Conservation (phyloP, 805 yeast genomes). For the Starmera caribaea region DNA sequence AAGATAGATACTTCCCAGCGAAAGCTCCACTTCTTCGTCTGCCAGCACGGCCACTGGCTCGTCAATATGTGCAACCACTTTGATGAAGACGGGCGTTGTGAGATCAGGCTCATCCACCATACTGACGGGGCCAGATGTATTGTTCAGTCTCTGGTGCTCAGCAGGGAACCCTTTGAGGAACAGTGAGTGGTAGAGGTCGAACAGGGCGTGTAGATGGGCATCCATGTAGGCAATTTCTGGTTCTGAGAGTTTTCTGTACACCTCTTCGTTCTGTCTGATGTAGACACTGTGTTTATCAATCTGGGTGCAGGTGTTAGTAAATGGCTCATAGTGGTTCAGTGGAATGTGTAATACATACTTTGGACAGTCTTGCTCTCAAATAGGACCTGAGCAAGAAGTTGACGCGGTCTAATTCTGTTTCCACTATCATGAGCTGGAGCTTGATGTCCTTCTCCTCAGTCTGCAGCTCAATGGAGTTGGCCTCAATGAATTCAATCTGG, state of each 20-base stretch:
- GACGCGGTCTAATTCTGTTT: conserved; percentile 83
- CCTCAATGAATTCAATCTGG: conserved; percentile 69
- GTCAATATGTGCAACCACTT: conserved; percentile 28
- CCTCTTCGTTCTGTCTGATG: conserved; percentile 37
- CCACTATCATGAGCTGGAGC: conserved; percentile 73
- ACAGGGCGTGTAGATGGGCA: conserved; percentile 52
- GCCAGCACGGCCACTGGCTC: conserved; percentile 32
- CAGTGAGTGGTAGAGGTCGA: conserved; percentile 55
- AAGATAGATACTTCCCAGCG: conserved; percentile 62
- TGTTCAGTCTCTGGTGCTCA: conserved; percentile 65
- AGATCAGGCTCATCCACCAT: conserved; percentile 80
- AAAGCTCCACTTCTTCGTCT: conserved; percentile 48
- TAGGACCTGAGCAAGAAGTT: conserved; percentile 76
- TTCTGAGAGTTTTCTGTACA: conserved; percentile 35
- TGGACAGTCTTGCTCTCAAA: conserved; percentile 51
- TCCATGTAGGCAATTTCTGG: conserved; percentile 62
- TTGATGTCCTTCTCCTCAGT: conserved; percentile 59
- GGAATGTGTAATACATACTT: conserved; percentile 6
- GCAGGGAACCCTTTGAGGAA: conserved; percentile 63
- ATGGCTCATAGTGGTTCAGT: neutral
- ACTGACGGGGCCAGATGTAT: conserved; percentile 50
- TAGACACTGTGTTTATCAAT: conserved; percentile 61
- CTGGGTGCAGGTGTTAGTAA: conserved; percentile 26
- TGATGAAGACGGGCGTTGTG: conserved; percentile 68
- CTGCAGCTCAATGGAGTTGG: conserved; percentile 69